A percentile compares a stretch with the other conserved stretches of the same genome.
Conservation (phyloP, 805 yeast species). For the Limtongozyma cylindracea region DNA sequence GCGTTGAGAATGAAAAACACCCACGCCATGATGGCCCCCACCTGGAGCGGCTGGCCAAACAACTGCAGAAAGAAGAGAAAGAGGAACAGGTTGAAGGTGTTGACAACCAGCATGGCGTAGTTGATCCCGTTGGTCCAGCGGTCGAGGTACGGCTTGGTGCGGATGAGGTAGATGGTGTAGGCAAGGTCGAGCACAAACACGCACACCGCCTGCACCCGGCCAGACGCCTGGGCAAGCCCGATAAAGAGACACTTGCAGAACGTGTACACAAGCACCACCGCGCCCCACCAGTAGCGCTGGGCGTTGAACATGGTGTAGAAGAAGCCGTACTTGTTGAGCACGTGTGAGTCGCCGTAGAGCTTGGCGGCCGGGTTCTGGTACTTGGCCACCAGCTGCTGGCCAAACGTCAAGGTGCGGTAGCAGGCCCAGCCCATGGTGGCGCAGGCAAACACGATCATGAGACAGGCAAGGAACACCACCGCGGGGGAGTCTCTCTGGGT, state of each 20-base stretch:
- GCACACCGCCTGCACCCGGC: slow-evolving; percentile 59
- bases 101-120: slow-evolving; percentile 48
- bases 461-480: slow-evolving; percentile 54
- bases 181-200: slow-evolving; percentile 53
- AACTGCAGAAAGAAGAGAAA: slow-evolving; percentile 70
- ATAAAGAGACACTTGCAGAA: slow-evolving; percentile 49
- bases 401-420: slow-evolving; percentile 37
- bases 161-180: slow-evolving; percentile 38
- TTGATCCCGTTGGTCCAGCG: slow-evolving; percentile 58
- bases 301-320: slow-evolving; percentile 80
- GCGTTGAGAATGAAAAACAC: slow-evolving; percentile 76
- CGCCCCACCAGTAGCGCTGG: slow-evolving; percentile 61
- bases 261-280: slow-evolving; percentile 30
- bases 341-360: slow-evolving; percentile 50
- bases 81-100: slow-evolving; percentile 56
- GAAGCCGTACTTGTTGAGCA: slow-evolving; percentile 65
- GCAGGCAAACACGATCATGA: slow-evolving; percentile 37
- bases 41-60: slow-evolving; percentile 59
- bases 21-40: slow-evolving; percentile 77
- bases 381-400: slow-evolving; percentile 26
- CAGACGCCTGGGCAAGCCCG: slow-evolving; percentile 56
- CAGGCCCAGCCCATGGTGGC: slow-evolving; percentile 40
- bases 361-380: slow-evolving; percentile 73
- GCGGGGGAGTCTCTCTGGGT: slow-evolving; percentile 67
- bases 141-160: slow-evolving; percentile 54